phyloP scores from a whole-genome alignment of 176 grass and related monocot species.

The Eleusine indica region DNA sequence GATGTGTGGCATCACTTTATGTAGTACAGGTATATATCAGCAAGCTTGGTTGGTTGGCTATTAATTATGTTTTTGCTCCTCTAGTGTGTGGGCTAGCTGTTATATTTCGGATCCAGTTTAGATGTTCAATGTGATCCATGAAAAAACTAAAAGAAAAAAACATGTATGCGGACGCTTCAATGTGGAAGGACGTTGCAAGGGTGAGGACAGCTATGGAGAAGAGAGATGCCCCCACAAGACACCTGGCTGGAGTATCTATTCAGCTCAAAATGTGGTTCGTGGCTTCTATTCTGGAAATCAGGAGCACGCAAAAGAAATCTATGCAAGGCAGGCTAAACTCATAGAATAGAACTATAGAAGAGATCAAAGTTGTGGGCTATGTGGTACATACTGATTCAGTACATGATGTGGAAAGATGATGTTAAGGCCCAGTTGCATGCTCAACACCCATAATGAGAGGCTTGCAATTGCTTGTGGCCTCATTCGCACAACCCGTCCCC shows the following conservation, averaged over 20 bases:
- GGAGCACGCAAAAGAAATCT: conserved; percentile 66
- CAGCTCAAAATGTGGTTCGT: conserved; percentile 63
- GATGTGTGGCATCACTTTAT: too few relatives aligned
- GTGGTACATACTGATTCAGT: conserved; percentile 61
- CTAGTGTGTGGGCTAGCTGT: too few relatives aligned
- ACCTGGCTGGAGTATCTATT: conserved; percentile 66
- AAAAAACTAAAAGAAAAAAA: conserved; percentile 19
- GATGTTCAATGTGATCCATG: too few relatives aligned
- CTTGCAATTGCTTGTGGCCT: conserved; percentile 71
- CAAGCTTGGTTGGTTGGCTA: too few relatives aligned
- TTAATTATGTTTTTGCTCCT: too few relatives aligned
- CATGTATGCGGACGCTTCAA: conserved; percentile 75
- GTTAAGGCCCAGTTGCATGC: conserved; percentile 57
- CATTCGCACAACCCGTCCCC: conserved; percentile 46
- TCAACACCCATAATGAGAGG: conserved; percentile 79
- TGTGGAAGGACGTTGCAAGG: conserved; percentile 70
- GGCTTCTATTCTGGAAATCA: conserved; percentile 82
- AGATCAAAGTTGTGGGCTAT: conserved; percentile 75
- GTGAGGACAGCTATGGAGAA: conserved; percentile 80
- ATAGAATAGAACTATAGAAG: conserved; percentile 27
- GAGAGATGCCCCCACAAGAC: conserved; percentile 61
- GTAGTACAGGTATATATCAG: too few relatives aligned
- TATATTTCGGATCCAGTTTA: too few relatives aligned
- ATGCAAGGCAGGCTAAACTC: conserved; percentile 56
- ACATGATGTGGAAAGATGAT: conserved; percentile 80